Base-by-base conservation (phyloP, 2,329 filamentous ascomycete genomes). In the Aspergillus melleus region DNA sequence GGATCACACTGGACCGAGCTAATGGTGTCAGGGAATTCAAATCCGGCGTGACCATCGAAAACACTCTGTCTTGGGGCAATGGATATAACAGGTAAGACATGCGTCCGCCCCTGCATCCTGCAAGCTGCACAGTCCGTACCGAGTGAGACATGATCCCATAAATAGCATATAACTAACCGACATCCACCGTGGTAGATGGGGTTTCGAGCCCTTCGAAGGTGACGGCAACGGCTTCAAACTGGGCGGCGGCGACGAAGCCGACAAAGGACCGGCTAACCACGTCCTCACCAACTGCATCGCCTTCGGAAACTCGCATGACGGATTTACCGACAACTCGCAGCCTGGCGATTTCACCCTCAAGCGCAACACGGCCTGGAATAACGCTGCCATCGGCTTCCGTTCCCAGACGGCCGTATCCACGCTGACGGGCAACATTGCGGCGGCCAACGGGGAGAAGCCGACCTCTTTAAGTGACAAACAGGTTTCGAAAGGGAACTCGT, bases 221-320 rank as follows among this genome's bases (percentile, higher is more conserved):
- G 63, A 65, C 53, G 63, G 63, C 24, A 65, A 65, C 42, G 63
- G 63, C n/a, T 65, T 59, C 54, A 65, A 65, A 11, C 61, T 65
- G 11, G 63, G 63, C 32, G 63, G 63, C 44, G 63, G 63, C 47
- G 58, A 62, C 32, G 63, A 58, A 4, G 61, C 54, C 1, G 61
- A 64, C 19, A 65, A 57, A 10, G 61, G 57, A 2, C 61, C 61
- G 1, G 61, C 61, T 10, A 61, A 65, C 55, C 63, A 65, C 59
- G 36, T 58, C 16, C 22, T 65, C 22, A 62, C 51, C 12, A 65
- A 65, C 49, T 59, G 57, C 42, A 64, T 64, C 14, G 63, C 63
- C 2, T 65, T 64, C 36, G 51, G 46, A 6, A 65, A 65, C 44
- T 29, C 59, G 9, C 58, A 65, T 11, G 61, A 65, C 29, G 63